Base-by-base conservation (phyloP, 345 rosid species). In the Hypericum androsaemum region DNA sequence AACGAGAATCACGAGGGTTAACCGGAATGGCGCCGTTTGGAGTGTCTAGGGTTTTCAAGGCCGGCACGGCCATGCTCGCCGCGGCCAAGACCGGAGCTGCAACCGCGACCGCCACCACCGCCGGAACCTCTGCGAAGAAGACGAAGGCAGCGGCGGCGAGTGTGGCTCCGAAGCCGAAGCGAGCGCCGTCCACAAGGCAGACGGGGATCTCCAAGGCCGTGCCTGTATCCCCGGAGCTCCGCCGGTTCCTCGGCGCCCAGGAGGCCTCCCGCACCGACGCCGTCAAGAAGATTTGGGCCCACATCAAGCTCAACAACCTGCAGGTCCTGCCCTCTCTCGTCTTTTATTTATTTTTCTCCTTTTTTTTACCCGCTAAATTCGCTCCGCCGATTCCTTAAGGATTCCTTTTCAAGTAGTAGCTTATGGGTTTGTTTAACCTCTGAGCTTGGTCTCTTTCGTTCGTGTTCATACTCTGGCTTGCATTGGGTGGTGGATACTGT, bases 221-320 rank as follows among this genome's bases (percentile, higher is more conserved):
- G 1, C 78, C 92, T 5, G 76, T 89, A 14, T 86, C 96, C 10
- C 82, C 82, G n/a, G 87, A 77, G 17, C 81, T 84, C 22, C 67
- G 77, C 16, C 58, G 46, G 41, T 76, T 89, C 74, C 79, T 89
- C 11, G 89, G 95, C 8, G 59, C 73, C 15, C 45, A 72, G 7
- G 80, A 82, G 60, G 66, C 78, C 63, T 82, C 95, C 37, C 96
- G 95, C 36, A 39, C 71, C 0, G 78, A 72, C 5, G 86, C 83
- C 6, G 79, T 80, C 52, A 83, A 88, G 72, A 62, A 71, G 77
- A 73, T 86, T 59, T 89, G 97, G 98, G 43, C 66, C 50, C 77
- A 87, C 62, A 74, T 84, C 77, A 89, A 89, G 76, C 60, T 74
- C 5, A 58, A 80, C 54, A 73, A 79, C 50, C 89, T 90, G 46